These are phyloP conservation scores for Xylariomycetidae sp. DNA, from an alignment of 2,329 filamentous ascomycete genomes.

Conservation along the genomic window DNA sequence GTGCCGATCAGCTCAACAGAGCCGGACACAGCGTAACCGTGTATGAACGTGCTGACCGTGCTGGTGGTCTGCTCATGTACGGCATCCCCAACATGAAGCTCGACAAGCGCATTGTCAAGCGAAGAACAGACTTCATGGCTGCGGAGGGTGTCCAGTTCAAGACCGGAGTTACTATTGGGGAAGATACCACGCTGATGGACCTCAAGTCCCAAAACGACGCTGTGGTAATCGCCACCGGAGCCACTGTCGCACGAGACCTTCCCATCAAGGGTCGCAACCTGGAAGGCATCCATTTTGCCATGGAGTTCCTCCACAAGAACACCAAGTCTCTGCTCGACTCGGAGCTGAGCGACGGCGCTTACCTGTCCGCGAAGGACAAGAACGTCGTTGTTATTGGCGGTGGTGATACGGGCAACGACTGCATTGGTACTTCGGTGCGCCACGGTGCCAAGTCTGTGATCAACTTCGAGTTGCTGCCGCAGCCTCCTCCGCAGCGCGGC, in stretches of 20 bases:
- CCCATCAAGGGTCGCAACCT: constrained; percentile 85
- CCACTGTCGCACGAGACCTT: constrained; percentile 87
- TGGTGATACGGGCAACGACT: constrained; percentile 96
- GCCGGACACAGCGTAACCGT: constrained; percentile 84
- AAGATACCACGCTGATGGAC: constrained; percentile 64
- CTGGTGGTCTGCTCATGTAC: constrained; percentile 93
- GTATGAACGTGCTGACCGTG: constrained; percentile 86
- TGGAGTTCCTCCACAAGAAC: constrained; percentile 96
- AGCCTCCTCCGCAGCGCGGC: constrained; percentile 84
- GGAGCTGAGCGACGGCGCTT: constrained; percentile 72
- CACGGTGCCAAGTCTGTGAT: constrained; percentile 93
- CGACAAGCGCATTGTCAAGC: constrained; percentile 94
- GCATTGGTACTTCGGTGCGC: constrained; percentile 91
- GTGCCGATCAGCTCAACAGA: constrained; percentile 89
- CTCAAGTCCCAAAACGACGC: constrained; percentile 72
- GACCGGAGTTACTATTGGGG: constrained; percentile 70
- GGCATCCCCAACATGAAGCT: constrained; percentile 99
- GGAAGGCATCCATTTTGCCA: constrained; percentile 88
- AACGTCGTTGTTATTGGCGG: constrained; percentile 94
- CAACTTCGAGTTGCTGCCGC: constrained; percentile 93
- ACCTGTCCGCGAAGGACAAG: constrained; percentile 94
- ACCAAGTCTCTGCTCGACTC: constrained; percentile 96
- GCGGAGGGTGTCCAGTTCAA: constrained; percentile 80
- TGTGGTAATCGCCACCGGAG: constrained; percentile 85
- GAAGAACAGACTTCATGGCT: constrained; percentile 91